Percentiles rank a stretch among this genome's conserved stretches.
Conservation (phyloP, 106 monocot genomes). For the Chionographis japonica region DNA sequence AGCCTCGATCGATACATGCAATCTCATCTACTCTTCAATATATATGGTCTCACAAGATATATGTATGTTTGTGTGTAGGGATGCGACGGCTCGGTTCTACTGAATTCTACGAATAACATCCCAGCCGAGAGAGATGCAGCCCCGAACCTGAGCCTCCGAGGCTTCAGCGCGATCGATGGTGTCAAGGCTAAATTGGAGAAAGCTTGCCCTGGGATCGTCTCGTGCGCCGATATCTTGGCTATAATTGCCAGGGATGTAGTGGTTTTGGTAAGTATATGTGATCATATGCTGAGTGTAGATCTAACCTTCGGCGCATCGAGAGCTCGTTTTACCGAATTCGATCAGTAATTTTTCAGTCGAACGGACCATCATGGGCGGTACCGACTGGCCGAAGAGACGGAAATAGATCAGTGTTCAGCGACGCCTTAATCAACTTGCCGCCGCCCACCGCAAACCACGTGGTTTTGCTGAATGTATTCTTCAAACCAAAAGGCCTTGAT, state of each 20-base stretch:
- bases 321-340: too few species aligned
- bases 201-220: conserved; percentile 48
- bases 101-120: conserved; percentile 25
- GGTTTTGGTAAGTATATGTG: conserved; percentile 14
- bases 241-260: conserved; percentile 31
- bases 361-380: conserved; percentile 30
- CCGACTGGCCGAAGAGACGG: conserved; percentile 43
- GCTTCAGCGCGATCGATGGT: conserved; percentile 38
- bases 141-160: conserved; percentile 46
- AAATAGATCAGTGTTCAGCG: background rate
- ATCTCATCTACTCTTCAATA: background rate
- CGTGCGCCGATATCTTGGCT: conserved; percentile 29
- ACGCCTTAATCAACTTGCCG: conserved; percentile 19
- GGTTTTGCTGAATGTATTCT: conserved; percentile 2
- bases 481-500: conserved; percentile 17
- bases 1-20: too few species aligned
- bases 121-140: conserved; percentile 36
- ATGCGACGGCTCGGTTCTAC: conserved; percentile 57
- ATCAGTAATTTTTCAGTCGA: conserved; percentile 13
- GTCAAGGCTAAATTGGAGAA: conserved; percentile 48
- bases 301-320: too few species aligned
- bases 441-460: conserved; percentile 13
- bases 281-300: too few species aligned
- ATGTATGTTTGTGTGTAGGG: conserved; percentile 29
- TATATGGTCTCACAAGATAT: background rate